Percentiles rank a stretch among this genome's conserved stretches.
These are phyloP conservation scores for Lodderomyces margitis DNA, from an alignment of 1,139 yeast genomes.

Conservation along the genomic window DNA sequence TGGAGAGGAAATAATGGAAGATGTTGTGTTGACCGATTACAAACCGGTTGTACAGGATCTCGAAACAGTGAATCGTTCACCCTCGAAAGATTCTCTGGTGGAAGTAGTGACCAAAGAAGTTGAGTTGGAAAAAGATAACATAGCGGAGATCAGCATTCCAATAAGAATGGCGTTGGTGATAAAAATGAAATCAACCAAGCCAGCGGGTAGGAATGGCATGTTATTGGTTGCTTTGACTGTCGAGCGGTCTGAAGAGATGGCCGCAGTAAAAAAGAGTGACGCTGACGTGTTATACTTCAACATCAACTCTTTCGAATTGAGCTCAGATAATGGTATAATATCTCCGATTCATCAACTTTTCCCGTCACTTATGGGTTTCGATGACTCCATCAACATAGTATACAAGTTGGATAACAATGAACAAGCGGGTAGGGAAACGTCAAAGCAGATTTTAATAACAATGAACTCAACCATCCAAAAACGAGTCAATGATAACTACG, in stretches of 20 bases:
- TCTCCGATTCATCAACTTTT: conserved; percentile 18
- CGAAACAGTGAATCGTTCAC: background rate
- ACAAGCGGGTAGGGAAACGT: conserved; percentile 17
- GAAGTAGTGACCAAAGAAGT: background rate
- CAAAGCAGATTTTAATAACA: conserved; percentile 34
- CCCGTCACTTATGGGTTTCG: conserved; percentile 26
- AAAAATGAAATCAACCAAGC: conserved; percentile 54
- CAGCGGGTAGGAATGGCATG: conserved; percentile 54
- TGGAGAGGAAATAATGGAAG: conserved; percentile 3
- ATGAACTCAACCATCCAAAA: conserved; percentile 30
- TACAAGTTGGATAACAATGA: conserved; percentile 42
- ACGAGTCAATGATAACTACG: conserved; percentile 12
- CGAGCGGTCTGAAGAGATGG: conserved; percentile 45
- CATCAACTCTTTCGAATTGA: background rate
- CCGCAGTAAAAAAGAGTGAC: background rate
- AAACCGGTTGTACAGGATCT: conserved; percentile 15
- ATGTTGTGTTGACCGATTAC: conserved; percentile 19
- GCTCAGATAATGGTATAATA: background rate
- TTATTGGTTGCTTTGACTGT: conserved; percentile 56
- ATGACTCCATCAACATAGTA: conserved; percentile 41
- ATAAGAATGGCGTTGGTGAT: conserved; percentile 38
- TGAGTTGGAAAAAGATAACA: conserved; percentile 1
- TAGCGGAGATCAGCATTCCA: conserved; percentile 18
- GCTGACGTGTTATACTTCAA: background rate
- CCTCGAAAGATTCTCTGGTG: background rate